Conservation (phyloP, 2,329 filamentous ascomycete species). For the Beauveria rudraprayagi region DNA sequence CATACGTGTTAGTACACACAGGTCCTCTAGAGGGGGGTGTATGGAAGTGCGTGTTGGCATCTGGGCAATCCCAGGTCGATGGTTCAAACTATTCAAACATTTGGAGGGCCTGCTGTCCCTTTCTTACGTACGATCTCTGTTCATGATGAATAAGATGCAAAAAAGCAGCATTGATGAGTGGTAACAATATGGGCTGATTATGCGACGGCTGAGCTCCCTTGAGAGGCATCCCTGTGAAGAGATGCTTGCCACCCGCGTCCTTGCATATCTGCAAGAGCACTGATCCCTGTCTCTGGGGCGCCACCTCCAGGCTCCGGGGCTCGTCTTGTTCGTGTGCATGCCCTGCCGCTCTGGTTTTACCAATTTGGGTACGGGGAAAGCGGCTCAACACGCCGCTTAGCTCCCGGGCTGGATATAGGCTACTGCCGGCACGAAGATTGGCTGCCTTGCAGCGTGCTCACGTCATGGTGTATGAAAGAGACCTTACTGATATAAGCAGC, state of each 20-base stretch:
- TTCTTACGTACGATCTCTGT: neutral
- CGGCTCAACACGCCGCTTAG: neutral
- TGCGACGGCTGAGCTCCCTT: neutral
- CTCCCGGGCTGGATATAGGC: neutral
- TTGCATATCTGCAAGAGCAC: slow-evolving; percentile 4
- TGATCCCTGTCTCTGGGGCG: neutral
- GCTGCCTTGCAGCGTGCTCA: neutral
- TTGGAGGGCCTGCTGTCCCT: neutral
- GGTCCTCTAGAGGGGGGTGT: neutral
- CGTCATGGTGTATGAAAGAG: neutral
- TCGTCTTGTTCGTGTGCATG: neutral
- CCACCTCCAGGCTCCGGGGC: neutral
- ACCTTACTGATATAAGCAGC: neutral
- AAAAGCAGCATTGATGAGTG: neutral
- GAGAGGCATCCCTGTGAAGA: neutral
- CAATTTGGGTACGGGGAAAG: neutral
- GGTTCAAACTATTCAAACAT: neutral
- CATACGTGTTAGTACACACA: too few species aligned
- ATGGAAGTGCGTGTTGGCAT: neutral
- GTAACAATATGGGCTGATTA: slow-evolving; percentile 1
- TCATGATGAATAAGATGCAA: neutral
- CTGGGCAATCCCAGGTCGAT: neutral
- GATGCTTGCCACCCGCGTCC: neutral
- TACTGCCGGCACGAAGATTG: neutral
- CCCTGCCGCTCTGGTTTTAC: neutral